Evolutionary conservation across 1,284 basidiomycete genomes (phyloP).

Genomic region (Schizophyllum amplum): DNA sequence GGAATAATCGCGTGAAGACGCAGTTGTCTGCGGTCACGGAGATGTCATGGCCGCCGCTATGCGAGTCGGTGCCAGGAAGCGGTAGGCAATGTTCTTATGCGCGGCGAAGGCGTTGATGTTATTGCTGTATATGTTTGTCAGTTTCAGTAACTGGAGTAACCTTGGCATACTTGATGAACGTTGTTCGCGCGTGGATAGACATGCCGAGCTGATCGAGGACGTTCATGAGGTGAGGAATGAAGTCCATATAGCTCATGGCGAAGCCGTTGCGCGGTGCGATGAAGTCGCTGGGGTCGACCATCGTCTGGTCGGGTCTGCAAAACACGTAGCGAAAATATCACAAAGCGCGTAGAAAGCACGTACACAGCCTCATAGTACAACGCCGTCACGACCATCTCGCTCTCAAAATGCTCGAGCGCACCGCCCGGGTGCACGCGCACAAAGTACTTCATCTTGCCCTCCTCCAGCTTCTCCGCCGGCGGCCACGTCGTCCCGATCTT

Average conservation of each 20-base stretch:
- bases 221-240: slow-evolving; percentile 66
- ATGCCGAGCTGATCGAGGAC: slow-evolving; percentile 74
- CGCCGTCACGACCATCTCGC: slow-evolving; percentile 64
- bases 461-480: slow-evolving; percentile 54
- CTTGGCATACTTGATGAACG: slow-evolving; percentile 60
- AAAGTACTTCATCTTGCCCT: slow-evolving; percentile 73
- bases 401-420: slow-evolving; percentile 74
- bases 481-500: slow-evolving; percentile 68
- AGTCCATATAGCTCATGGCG: slow-evolving; percentile 71
- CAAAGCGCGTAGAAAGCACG: slow-evolving; percentile 19
- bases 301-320: slow-evolving; percentile 57
- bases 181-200: slow-evolving; percentile 69
- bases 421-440: slow-evolving; percentile 71
- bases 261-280: slow-evolving; percentile 72
- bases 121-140: slow-evolving; percentile 35
- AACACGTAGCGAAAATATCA: slow-evolving; percentile 2
- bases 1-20: slow-evolving; percentile 74
- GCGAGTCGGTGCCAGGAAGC: slow-evolving; percentile 68
- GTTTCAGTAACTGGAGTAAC: slow-evolving; percentile 3
- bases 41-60: slow-evolving; percentile 80
- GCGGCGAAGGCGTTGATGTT: slow-evolving; percentile 62
- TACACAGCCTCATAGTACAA: slow-evolving; percentile 74
- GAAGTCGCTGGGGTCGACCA: slow-evolving; percentile 67
- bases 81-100: slow-evolving; percentile 78
- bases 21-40: slow-evolving; percentile 70